Evolutionary conservation across 768 basidiomycete species (phyloP).

Genomic region (Heimioporus sp.): DNA sequence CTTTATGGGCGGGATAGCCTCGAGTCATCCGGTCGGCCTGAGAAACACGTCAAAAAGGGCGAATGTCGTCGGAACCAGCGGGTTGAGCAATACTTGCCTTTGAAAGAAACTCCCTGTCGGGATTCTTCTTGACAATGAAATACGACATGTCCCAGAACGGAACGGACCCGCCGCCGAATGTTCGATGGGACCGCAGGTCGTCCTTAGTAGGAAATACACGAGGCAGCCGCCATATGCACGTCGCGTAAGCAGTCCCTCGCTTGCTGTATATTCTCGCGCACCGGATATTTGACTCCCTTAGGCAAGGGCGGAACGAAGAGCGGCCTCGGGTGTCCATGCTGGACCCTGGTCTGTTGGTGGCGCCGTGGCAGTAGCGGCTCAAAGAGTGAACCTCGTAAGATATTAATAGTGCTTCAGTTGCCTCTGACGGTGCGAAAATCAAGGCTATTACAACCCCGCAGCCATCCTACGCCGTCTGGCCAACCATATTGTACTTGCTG

Average conservation of each 20-base stretch:
- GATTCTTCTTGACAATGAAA: not conserved
- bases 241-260: not conserved
- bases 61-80: constrained; percentile 7
- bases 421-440: not conserved
- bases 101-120: constrained; percentile 1
- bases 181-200: not conserved
- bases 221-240: not conserved
- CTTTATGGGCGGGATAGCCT: constrained; percentile 15
- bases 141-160: constrained; percentile 1
- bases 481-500: not conserved
- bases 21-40: constrained; percentile 1
- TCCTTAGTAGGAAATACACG: not conserved
- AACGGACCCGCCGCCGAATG: constrained; percentile 5
- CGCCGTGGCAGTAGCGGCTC: too few species aligned
- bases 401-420: too few species aligned
- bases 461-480: not conserved
- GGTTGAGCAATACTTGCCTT: constrained; percentile 16
- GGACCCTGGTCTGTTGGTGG: too few species aligned
- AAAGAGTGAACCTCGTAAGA: too few species aligned
- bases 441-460: not conserved
- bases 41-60: not conserved
- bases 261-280: constrained; percentile 21
- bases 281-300: too few species aligned
- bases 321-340: too few species aligned
- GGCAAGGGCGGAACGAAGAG: too few species aligned